Evolutionary conservation across 2,329 filamentous ascomycete genomes (phyloP).

Genomic region (Microsporum audouinii): DNA sequence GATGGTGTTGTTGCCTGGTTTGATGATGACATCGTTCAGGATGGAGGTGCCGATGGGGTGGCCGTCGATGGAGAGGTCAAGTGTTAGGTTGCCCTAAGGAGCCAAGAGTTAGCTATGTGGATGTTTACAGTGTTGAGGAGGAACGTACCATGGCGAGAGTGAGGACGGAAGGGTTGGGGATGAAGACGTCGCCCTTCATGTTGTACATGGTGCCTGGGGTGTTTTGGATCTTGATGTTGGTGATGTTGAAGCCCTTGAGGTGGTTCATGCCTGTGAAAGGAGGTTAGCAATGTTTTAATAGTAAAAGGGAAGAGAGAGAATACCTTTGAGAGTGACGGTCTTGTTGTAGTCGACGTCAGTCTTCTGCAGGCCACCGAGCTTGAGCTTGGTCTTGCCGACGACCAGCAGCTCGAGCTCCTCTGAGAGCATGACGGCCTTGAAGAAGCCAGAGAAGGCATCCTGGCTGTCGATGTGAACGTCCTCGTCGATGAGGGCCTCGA

Average conservation of each 20-base stretch:
- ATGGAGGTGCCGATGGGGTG: slow-evolving; percentile 40
- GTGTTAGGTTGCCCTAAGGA: slow-evolving; percentile 43
- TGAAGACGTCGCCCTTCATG: slow-evolving; percentile 42
- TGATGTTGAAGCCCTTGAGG: slow-evolving; percentile 42
- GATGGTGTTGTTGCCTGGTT: slow-evolving; percentile 44
- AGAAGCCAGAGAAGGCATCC: slow-evolving; percentile 41
- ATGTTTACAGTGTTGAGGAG: not conserved
- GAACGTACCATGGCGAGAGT: slow-evolving; percentile 40
- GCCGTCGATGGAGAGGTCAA: slow-evolving; percentile 41
- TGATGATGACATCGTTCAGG: slow-evolving; percentile 41
- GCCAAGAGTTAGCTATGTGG: not conserved
- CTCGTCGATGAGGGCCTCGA: slow-evolving; percentile 34
- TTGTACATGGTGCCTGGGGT: slow-evolving; percentile 35
- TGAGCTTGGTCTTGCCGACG: slow-evolving; percentile 42
- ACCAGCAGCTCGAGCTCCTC: slow-evolving; percentile 42
- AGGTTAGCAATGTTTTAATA: not conserved
- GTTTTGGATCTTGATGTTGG: slow-evolving; percentile 38
- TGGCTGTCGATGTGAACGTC: slow-evolving; percentile 33
- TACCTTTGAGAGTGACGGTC: slow-evolving; percentile 47
- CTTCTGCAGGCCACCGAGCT: slow-evolving; percentile 40
- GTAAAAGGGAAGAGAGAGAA: not conserved
- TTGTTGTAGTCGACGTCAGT: slow-evolving; percentile 46
- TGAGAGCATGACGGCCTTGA: slow-evolving; percentile 37
- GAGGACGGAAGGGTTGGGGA: slow-evolving; percentile 51
- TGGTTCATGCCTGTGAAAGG: slow-evolving; percentile 44